Evolutionary conservation across 768 basidiomycete genomes (phyloP).

Genomic region (Suillus hirtellus): DNA sequence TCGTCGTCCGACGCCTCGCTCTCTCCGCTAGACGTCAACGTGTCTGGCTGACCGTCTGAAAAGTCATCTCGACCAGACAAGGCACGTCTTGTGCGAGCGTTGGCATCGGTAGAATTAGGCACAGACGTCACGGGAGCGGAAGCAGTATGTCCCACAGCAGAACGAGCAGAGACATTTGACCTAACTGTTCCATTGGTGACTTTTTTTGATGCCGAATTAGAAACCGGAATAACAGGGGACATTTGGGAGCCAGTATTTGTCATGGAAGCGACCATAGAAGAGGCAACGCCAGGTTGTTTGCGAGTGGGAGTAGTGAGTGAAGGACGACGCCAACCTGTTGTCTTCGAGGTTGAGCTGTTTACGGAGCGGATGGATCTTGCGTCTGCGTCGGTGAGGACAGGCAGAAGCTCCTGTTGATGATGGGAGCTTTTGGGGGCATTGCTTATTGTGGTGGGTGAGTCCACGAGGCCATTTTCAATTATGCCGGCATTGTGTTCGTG

Average conservation of each 20-base stretch:
- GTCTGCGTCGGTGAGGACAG: slow-evolving; percentile 24
- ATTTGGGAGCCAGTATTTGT: slow-evolving; percentile 53
- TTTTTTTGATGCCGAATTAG: slow-evolving; percentile 22
- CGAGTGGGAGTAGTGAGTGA: slow-evolving; percentile 21
- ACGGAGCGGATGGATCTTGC: slow-evolving; percentile 26
- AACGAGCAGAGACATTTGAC: slow-evolving; percentile 10
- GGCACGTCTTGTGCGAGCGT: slow-evolving; percentile 19
- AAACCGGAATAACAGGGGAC: slow-evolving; percentile 41
- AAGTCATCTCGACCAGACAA: slow-evolving; percentile 25
- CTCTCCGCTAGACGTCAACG: slow-evolving; percentile 27
- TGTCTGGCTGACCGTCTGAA: slow-evolving; percentile 30
- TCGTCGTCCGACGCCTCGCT: slow-evolving; percentile 37
- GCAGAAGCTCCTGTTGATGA: slow-evolving; percentile 19
- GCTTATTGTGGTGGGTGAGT: slow-evolving; percentile 23
- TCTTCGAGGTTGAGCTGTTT: slow-evolving; percentile 28
- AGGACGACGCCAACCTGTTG: slow-evolving; percentile 17
- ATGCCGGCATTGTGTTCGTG: slow-evolving; percentile 23
- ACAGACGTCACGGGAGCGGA: slow-evolving; percentile 17
- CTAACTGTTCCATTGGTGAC: slow-evolving; percentile 20
- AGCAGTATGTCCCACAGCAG: slow-evolving; percentile 7
- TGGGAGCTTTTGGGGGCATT: slow-evolving; percentile 17
- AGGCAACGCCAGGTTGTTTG: slow-evolving; percentile 49
- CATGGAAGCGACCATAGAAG: slow-evolving; percentile 35
- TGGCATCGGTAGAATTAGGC: slow-evolving; percentile 11
- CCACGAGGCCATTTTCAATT: slow-evolving; percentile 15